Conservation (phyloP, 1,139 yeast genomes). For the Geotrichum reessii region DNA sequence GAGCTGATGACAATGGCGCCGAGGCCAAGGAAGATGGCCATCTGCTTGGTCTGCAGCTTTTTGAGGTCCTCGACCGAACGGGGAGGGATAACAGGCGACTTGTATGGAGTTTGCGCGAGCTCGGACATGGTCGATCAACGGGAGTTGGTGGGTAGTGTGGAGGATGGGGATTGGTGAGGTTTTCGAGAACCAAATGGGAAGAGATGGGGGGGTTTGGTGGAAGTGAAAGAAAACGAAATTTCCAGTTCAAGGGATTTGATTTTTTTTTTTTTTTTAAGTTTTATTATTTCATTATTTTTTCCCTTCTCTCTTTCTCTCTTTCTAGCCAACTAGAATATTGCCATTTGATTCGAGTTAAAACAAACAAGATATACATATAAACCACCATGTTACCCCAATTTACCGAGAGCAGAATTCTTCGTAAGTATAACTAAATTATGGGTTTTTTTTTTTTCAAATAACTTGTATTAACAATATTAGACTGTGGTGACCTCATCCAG, state of each 20-base stretch:
- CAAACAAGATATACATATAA: neutral
- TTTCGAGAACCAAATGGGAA: too few species aligned
- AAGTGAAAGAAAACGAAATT: neutral
- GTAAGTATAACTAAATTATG: conserved; percentile 21
- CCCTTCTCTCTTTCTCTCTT: neutral
- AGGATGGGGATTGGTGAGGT: neutral
- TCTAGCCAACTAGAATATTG: neutral
- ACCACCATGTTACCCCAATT: conserved; percentile 30
- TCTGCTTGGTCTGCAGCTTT: conserved; percentile 43
- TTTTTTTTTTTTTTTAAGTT: too few species aligned
- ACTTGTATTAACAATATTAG: conserved; percentile 28
- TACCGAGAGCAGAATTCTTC: conserved; percentile 27
- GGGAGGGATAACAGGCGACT: conserved; percentile 10
- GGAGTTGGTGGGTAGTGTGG: neutral
- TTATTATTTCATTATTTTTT: neutral
- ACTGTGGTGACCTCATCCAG: conserved; percentile 75
- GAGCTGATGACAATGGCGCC: conserved; percentile 68
- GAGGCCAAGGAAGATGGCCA: conserved; percentile 65
- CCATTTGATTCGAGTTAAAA: neutral
- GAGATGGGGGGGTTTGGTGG: neutral
- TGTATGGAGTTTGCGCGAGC: conserved; percentile 9
- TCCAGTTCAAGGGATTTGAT: neutral
- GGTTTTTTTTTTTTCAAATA: neutral
- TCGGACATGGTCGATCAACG: conserved; percentile 9
- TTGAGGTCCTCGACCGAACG: conserved; percentile 8